These are phyloP conservation scores for Lepidium africanum DNA, from an alignment of 345 rosid genomes.

Conservation along the genomic window DNA sequence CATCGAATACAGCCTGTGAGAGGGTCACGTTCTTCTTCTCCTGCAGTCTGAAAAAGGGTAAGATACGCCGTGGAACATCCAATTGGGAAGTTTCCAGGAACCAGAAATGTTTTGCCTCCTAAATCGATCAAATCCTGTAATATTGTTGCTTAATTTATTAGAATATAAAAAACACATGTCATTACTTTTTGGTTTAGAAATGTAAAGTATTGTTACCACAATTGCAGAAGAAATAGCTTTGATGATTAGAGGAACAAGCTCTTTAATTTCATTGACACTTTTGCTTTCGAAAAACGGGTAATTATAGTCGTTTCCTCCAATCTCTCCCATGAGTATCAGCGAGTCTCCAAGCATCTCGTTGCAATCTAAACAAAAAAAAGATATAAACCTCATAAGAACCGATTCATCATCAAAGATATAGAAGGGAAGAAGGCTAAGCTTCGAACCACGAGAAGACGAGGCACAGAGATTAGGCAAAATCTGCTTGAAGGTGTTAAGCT, in stretches of 20 bases:
- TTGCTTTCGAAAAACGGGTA: constrained; percentile 19
- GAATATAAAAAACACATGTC: neutral
- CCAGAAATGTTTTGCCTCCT: constrained; percentile 37
- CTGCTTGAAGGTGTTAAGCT: constrained; percentile 34
- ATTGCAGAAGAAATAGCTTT: constrained; percentile 28
- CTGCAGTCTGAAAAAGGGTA: constrained; percentile 17
- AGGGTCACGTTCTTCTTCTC: constrained; percentile 26
- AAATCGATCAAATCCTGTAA: constrained; percentile 39
- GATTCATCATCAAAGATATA: neutral
- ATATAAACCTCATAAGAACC: no score
- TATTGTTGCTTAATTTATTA: no score
- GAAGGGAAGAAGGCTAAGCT: neutral
- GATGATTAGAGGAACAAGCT: constrained; percentile 29
- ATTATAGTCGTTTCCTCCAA: constrained; percentile 45
- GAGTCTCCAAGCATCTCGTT: constrained; percentile 24
- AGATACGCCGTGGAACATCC: constrained; percentile 31
- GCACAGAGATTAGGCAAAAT: constrained; percentile 33
- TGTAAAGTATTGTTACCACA: constrained; percentile 21
- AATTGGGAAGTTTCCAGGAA: constrained; percentile 35
- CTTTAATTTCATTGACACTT: constrained; percentile 14
- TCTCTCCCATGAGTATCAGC: constrained; percentile 46
- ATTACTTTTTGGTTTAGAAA: neutral
- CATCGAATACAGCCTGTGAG: constrained; percentile 34
- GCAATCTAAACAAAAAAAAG: no score
- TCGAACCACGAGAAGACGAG: constrained; percentile 25